Percentiles rank a stretch among this genome's conserved stretches.
These are phyloP conservation scores for Inga oerstediana DNA, from an alignment of 306 rosid genomes.

Conservation along the genomic window DNA sequence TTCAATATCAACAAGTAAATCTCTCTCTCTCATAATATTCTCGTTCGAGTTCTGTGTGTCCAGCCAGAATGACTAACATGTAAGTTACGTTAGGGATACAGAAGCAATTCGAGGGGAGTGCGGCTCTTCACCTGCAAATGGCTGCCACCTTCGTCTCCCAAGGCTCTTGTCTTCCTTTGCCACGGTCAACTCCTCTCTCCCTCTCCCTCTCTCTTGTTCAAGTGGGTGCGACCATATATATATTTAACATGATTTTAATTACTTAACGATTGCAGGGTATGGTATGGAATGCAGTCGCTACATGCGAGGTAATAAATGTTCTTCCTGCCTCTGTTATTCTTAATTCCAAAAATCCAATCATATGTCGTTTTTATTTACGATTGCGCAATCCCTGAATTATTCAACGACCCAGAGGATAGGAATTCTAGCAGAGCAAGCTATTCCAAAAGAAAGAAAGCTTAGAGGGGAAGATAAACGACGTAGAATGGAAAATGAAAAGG, in stretches of 20 bases:
- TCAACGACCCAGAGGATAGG: background rate
- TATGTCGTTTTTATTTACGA: background rate
- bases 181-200: conserved; percentile 56
- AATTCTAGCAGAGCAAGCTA: background rate
- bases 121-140: conserved; percentile 81
- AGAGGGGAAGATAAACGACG: background rate
- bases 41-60: background rate
- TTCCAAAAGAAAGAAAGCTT: background rate
- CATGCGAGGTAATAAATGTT: conserved; percentile 88
- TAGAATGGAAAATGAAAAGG: background rate
- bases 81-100: conserved; percentile 47
- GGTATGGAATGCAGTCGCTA: conserved; percentile 94
- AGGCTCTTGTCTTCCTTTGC: conserved; percentile 83
- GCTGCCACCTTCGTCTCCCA: conserved; percentile 70
- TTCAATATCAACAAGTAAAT: conserved; percentile 61
- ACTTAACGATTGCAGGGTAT: conserved; percentile 63
- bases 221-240: background rate
- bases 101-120: conserved; percentile 68
- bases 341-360: background rate
- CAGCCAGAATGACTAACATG: background rate
- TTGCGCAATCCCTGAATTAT: background rate
- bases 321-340: conserved; percentile 2
- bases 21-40: background rate
- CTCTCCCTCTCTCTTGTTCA: background rate
- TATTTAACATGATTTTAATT: conserved; percentile 28